Base-by-base conservation (phyloP, 2,329 filamentous ascomycete species). In the Colletotrichum navitas region DNA sequence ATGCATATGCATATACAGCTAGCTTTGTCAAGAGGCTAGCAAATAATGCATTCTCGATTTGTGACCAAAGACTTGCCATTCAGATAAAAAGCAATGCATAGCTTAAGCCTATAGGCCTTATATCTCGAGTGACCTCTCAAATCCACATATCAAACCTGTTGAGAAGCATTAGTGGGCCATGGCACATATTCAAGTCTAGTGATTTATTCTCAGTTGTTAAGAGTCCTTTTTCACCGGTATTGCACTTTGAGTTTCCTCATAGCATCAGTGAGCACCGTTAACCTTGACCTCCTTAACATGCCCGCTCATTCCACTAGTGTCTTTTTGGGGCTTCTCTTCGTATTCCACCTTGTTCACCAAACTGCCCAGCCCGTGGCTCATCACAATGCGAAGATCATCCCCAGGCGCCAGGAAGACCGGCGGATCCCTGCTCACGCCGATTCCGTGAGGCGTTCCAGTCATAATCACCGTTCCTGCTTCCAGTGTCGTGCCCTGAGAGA, bases 401-500 rank as follows among this genome's bases (percentile, higher is more conserved):
- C 75, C 75, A 1, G 69, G 60, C 29, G 66, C 68, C 11, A 76
- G 54, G 32, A 76, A 76, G 26, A 66, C 63, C 0, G 75, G 75
- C 18, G 75, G 75, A 29, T 34, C 62, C 36, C 73, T 63, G 65
- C 75, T 74, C 36, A 76, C 74, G 3, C 51, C 75, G 18, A 76
- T 75, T 1, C 75, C 75, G 43, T 75, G 73, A 8, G 77, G 77
- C 1, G 77, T 78, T 0, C 77, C 77, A 0, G 77, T 79, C 67
- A 78, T 60, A 14, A 79, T 78, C 5, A 78, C 75, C 1, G 77
- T 78, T 2, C 77, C 78, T 0, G 73, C 68, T 26, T 75, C 73
- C 43, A 78, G 63, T 1, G 77, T 78, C 0, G 75, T 77, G 14
- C 76, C 77, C 59, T 76, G 70, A 5, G 74, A 77, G 0, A 77